Evolutionary conservation across 306 rosid genomes (phyloP), one percentile per base, ranked within the genome.

Genomic region (Abrus precatorius): DNA sequence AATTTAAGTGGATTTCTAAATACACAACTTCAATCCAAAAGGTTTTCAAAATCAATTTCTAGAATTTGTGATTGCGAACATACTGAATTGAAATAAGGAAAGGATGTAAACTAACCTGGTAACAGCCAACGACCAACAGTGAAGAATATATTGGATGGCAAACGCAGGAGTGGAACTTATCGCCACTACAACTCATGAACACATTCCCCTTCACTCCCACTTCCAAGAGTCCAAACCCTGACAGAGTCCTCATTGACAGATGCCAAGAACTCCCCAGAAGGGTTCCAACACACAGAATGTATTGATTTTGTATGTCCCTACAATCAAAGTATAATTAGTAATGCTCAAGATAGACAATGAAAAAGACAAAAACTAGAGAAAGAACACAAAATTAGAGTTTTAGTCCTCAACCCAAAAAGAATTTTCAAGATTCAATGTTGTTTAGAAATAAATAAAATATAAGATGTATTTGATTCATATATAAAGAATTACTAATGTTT

Each of bases 221-320:
- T 59, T 79, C 98, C 97, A 27, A 93, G 92, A 13, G 92, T 83
- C 99, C 98, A 95, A 53, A 95, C 97, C 85, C 97, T 88, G 77
- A 95, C 99, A 5, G 96, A 95, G 69, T 95, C 99, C 91, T 95
- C 98, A 7, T 98, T 95, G 38, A 93, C 93, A 53, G 99, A 95
- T 69, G 99, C 98, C 38, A 95, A 82, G 67, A 84, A 93, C 80
- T 95, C 99, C 5, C 99, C 99, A 40, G 94, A 85, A 33, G 94
- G 94, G 70, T 93, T 91, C 99, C 99, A 95, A 81, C 96, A 93
- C 48, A 95, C 94, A 6, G 97, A 95, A 72, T 84, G 88, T 81
- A 95, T 78, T 2, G 88, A 72, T 76, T 93, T 93, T 40, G 90
- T 87, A 80, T 93, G 99, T 66, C 99, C 99, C 99, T 95, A 40